Evolutionary conservation across 2,329 filamentous ascomycete genomes (phyloP).

Genomic region (Trichoderma sp.): DNA sequence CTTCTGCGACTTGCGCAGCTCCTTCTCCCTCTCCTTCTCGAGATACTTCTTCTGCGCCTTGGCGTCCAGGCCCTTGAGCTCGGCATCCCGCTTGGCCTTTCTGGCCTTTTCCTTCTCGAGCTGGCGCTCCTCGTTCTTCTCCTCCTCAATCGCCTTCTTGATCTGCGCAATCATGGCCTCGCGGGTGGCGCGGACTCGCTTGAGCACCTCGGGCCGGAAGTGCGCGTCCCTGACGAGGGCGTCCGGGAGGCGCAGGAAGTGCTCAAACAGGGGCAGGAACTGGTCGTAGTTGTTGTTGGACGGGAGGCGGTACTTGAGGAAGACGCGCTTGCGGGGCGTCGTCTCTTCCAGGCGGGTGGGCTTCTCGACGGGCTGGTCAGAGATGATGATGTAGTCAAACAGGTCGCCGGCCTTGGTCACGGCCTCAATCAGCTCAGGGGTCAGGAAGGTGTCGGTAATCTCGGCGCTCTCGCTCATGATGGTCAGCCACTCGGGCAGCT

Average conservation of each 20-base stretch:
- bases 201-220: constrained; percentile 87
- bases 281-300: constrained; percentile 63
- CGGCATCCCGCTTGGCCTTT: constrained; percentile 87
- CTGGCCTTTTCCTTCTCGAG: constrained; percentile 72
- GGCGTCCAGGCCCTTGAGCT: constrained; percentile 74
- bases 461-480: constrained; percentile 98
- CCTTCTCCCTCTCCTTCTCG: constrained; percentile 78
- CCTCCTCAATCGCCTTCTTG: constrained; percentile 75
- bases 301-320: constrained; percentile 73
- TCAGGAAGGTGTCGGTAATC: constrained; percentile 84
- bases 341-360: constrained; percentile 85
- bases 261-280: constrained; percentile 74
- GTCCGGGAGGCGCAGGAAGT: constrained; percentile 85
- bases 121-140: constrained; percentile 77
- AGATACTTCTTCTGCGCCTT: constrained; percentile 86
- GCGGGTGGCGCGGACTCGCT: constrained; percentile 78
- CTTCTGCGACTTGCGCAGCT: constrained; percentile 59
- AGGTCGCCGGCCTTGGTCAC: constrained; percentile 73
- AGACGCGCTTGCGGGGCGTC: constrained; percentile 80
- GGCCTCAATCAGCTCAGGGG: constrained; percentile 81
- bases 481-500: constrained; percentile 86
- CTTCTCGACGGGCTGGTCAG: constrained; percentile 86
- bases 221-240: constrained; percentile 73
- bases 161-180: constrained; percentile 81
- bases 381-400: constrained; percentile 85